Evolutionary conservation across 2,329 filamentous ascomycete species (phyloP).

Genomic region (Tolypocladium pustulatum): DNA sequence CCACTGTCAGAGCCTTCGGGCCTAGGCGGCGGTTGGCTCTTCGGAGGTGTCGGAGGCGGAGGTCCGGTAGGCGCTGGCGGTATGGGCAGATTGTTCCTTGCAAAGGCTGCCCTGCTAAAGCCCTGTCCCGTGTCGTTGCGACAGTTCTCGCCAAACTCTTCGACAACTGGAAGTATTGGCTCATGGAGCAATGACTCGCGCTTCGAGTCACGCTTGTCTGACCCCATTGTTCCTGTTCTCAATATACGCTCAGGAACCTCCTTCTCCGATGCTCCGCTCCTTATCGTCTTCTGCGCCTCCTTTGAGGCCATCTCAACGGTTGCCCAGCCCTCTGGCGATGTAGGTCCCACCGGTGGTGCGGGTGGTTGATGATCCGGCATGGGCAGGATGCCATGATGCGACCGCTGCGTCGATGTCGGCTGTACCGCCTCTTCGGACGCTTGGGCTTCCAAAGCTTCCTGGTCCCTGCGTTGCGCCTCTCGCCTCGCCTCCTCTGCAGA

Average conservation of each 20-base stretch:
- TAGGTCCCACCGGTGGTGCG: slow-evolving; percentile 19
- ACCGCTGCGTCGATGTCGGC: slow-evolving; percentile 25
- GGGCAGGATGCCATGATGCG: slow-evolving; percentile 26
- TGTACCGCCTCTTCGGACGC: slow-evolving; percentile 23
- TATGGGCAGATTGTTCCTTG: slow-evolving; percentile 18
- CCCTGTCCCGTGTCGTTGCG: slow-evolving; percentile 32
- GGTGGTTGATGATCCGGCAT: slow-evolving; percentile 37
- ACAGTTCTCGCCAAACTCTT: slow-evolving; percentile 74
- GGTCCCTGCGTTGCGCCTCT: slow-evolving; percentile 49
- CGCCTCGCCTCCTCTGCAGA: slow-evolving; percentile 72
- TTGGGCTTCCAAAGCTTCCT: slow-evolving; percentile 38
- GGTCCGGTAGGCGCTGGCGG: slow-evolving; percentile 32
- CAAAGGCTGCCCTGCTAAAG: slow-evolving; percentile 28
- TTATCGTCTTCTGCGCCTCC: slow-evolving; percentile 24
- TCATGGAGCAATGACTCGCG: slow-evolving; percentile 47
- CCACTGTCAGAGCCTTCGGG: slow-evolving; percentile 38
- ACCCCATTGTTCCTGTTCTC: slow-evolving; percentile 17
- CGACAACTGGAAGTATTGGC: slow-evolving; percentile 65
- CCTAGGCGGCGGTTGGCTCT: slow-evolving; percentile 19
- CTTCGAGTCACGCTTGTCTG: slow-evolving; percentile 44
- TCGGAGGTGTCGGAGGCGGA: slow-evolving; percentile 25
- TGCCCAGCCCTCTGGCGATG: slow-evolving; percentile 27
- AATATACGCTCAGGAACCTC: slow-evolving; percentile 54
- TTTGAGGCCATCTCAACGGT: slow-evolving; percentile 28
- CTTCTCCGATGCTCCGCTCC: slow-evolving; percentile 25